Percentiles rank a stretch among this genome's conserved stretches.
These are phyloP conservation scores for Berberis thunbergii DNA, from an alignment of 164 flowering plant species.

Conservation along the genomic window DNA sequence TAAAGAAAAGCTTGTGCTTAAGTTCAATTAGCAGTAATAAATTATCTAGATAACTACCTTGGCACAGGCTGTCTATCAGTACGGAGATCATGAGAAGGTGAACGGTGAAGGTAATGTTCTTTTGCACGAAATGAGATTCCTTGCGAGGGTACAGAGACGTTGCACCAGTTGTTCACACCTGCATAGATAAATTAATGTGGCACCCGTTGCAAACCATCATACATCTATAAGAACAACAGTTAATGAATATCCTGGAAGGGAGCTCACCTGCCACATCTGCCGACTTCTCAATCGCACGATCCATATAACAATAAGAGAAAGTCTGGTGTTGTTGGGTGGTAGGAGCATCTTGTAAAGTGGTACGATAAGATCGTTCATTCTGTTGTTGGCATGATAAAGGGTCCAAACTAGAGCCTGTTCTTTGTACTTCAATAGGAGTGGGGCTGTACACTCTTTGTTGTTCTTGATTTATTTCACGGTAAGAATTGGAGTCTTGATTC, in stretches of 20 bases:
- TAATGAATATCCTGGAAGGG: not conserved
- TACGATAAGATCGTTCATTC: constrained; percentile 10
- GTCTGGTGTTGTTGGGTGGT: constrained; percentile 12
- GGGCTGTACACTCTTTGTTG: constrained; percentile 12
- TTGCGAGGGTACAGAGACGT: constrained; percentile 13
- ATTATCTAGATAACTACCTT: constrained; percentile 23
- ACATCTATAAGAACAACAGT: not conserved
- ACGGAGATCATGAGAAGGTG: constrained; percentile 11
- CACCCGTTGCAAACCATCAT: not conserved
- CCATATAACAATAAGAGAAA: constrained; percentile 9
- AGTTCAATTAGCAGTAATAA: not conserved
- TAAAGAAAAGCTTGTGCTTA: not conserved
- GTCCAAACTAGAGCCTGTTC: constrained; percentile 10
- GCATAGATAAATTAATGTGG: constrained; percentile 5
- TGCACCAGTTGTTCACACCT: constrained; percentile 24
- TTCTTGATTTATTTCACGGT: constrained; percentile 15
- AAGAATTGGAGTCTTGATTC: constrained; percentile 12
- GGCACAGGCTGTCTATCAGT: constrained; percentile 14
- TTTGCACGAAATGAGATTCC: constrained; percentile 17
- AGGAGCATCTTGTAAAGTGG: constrained; percentile 12
- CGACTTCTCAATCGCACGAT: constrained; percentile 15
- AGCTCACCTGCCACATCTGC: constrained; percentile 19
- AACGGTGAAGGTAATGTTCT: constrained; percentile 16
- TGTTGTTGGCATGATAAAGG: constrained; percentile 11
- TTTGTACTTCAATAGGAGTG: constrained; percentile 15